Percentiles rank a stretch among this genome's conserved stretches.
These are phyloP conservation scores for Bothriochloa decipiens DNA, from an alignment of 176 grass and related monocot species.

Conservation along the genomic window DNA sequence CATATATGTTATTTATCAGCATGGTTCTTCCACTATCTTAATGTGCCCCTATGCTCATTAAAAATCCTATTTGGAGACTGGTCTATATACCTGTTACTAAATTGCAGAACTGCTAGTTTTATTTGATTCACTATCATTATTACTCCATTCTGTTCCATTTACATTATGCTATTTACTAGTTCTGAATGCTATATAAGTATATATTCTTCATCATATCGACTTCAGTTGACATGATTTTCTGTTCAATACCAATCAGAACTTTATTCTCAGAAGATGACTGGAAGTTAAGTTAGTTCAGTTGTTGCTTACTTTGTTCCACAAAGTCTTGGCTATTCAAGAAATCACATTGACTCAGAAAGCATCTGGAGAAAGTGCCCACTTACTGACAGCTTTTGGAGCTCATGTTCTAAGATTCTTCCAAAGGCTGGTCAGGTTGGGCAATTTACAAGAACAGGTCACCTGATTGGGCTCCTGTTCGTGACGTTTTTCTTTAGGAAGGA, in stretches of 20 bases:
- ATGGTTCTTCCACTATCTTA: slow-evolving; percentile 23
- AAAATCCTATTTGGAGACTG: slow-evolving; percentile 11
- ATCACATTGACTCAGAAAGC: slow-evolving; percentile 89
- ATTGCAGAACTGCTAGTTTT: slow-evolving; percentile 10
- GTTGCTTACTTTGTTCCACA: slow-evolving; percentile 90
- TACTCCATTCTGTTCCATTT: slow-evolving; percentile 26
- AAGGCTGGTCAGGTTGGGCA: too few species aligned
- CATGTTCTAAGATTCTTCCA: slow-evolving; percentile 68
- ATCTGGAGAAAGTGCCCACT: slow-evolving; percentile 70
- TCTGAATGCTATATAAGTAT: background rate
- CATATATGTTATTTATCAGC: slow-evolving; percentile 13
- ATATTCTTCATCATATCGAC: slow-evolving; percentile 27
- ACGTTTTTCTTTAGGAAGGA: background rate
- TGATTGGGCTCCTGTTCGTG: background rate
- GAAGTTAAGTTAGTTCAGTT: slow-evolving; percentile 81
- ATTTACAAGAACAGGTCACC: too few species aligned
- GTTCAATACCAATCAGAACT: slow-evolving; percentile 50
- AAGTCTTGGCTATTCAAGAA: slow-evolving; percentile 83
- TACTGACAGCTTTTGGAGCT: slow-evolving; percentile 78
- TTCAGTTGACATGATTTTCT: slow-evolving; percentile 41
- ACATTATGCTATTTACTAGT: slow-evolving; percentile 24
- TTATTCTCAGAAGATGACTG: slow-evolving; percentile 94
- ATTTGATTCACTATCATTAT: slow-evolving; percentile 8
- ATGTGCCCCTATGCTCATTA: slow-evolving; percentile 12
- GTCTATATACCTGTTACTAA: background rate